A percentile compares a stretch with the other conserved stretches of the same genome.
These are phyloP conservation scores for Curvularia hawaiiensis DNA, from an alignment of 2,329 filamentous ascomycete genomes.

Conservation along the genomic window DNA sequence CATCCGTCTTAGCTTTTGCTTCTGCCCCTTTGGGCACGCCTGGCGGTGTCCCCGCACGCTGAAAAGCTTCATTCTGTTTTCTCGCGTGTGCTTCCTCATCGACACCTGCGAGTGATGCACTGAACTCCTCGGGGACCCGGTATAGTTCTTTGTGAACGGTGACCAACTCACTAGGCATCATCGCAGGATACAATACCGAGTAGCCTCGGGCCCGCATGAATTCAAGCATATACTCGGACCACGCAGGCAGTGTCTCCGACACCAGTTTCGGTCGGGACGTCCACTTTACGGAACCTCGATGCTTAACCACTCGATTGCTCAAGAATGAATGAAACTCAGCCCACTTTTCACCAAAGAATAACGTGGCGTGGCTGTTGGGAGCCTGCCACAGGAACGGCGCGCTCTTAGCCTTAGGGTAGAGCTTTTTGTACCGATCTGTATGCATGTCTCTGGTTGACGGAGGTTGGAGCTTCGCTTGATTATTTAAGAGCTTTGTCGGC, in stretches of 20 bases:
- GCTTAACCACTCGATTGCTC: slow-evolving; percentile 61
- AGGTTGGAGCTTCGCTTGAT: slow-evolving; percentile 59
- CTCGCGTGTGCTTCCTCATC: slow-evolving; percentile 7
- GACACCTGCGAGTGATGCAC: slow-evolving; percentile 7
- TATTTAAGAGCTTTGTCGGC: slow-evolving; percentile 68
- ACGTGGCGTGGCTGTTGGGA: slow-evolving; percentile 78
- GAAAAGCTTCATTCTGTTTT: slow-evolving; percentile 42
- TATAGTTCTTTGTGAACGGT: slow-evolving; percentile 79
- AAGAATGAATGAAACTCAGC: slow-evolving; percentile 82
- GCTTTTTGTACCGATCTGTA: slow-evolving; percentile 34
- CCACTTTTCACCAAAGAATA: slow-evolving; percentile 89
- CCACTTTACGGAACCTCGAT: slow-evolving; percentile 29
- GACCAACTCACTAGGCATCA: slow-evolving; percentile 60
- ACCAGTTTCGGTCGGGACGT: slow-evolving; percentile 51
- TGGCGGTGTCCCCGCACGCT: slow-evolving; percentile 47
- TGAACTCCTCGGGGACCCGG: slow-evolving; percentile 71
- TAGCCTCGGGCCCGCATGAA: slow-evolving; percentile 79
- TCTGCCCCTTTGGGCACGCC: slow-evolving; percentile 29
- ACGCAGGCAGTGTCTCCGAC: slow-evolving; percentile 72
- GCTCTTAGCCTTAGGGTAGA: slow-evolving; percentile 35
- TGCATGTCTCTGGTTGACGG: slow-evolving; percentile 51
- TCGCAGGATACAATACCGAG: slow-evolving; percentile 77
- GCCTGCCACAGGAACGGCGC: slow-evolving; percentile 83
- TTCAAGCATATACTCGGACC: slow-evolving; percentile 78
- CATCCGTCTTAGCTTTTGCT: slow-evolving; percentile 57